These are phyloP conservation scores for Phaeosphaeriaceae sp. DNA, from an alignment of 2,329 filamentous ascomycete genomes.

Conservation along the genomic window DNA sequence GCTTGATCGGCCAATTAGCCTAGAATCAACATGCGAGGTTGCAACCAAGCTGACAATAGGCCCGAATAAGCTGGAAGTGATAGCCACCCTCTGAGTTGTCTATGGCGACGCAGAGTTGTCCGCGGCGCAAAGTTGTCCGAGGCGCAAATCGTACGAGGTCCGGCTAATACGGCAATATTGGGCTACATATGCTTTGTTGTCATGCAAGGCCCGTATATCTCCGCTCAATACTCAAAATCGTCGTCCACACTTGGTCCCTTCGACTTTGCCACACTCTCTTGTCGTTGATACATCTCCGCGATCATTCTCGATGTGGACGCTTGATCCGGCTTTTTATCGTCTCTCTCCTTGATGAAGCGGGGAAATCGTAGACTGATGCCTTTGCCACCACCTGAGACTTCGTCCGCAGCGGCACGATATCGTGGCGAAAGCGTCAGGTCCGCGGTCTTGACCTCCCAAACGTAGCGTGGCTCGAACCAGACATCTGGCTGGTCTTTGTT, in stretches of 20 bases:
- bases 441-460: conserved; percentile 98
- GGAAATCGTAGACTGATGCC: conserved; percentile 92
- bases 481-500: conserved; percentile 96
- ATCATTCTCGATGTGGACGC: conserved; percentile 86
- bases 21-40: neutral
- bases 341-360: conserved; percentile 86
- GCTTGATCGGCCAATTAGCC: neutral
- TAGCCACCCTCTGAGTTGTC: neutral
- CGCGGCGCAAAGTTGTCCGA: too few species aligned
- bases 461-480: conserved; percentile 93
- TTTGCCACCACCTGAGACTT: conserved; percentile 73
- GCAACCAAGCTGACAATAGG: neutral
- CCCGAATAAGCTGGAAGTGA: neutral
- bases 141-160: too few species aligned
- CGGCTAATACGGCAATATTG: neutral
- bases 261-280: conserved; percentile 86
- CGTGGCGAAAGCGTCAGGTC: conserved; percentile 91
- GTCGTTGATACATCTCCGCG: conserved; percentile 95
- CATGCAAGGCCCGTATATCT: neutral
- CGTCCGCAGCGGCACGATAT: conserved; percentile 88
- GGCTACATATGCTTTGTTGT: neutral
- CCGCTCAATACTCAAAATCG: conserved; percentile 87
- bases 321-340: conserved; percentile 95
- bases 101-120: too few species aligned
- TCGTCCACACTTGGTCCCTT: conserved; percentile 91